Percentiles rank a stretch among this genome's conserved stretches.
Conservation (phyloP, 2,329 filamentous ascomycete genomes). For the Colletotrichum paranaense region DNA sequence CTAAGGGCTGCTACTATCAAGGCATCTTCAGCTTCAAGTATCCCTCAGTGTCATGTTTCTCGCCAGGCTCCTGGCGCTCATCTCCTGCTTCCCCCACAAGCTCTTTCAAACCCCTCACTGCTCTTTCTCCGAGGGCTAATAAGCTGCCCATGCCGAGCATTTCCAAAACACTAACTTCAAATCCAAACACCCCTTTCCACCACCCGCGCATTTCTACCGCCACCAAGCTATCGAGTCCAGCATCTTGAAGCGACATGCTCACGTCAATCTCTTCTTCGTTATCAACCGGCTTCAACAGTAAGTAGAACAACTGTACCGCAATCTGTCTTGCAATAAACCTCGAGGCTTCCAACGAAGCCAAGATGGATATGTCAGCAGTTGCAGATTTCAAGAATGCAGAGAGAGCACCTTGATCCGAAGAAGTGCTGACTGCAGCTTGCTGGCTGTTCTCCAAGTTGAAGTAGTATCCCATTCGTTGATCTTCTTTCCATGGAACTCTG, state of each 20-base stretch:
- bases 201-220: conserved; percentile 40
- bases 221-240: conserved; percentile 39
- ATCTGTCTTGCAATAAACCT: conserved; percentile 26
- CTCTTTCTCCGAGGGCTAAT: conserved; percentile 29
- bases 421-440: no score
- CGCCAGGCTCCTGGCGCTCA: not conserved
- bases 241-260: conserved; percentile 7
- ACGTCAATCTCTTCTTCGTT: conserved; percentile 25
- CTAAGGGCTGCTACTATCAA: not conserved
- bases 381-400: not conserved
- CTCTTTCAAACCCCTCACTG: not conserved
- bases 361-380: not conserved
- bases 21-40: conserved; percentile 28
- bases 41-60: conserved; percentile 10
- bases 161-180: conserved; percentile 36
- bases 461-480: conserved; percentile 40
- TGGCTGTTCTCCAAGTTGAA: conserved; percentile 24
- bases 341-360: not conserved
- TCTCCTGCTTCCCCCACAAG: not conserved
- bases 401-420: conserved; percentile 41
- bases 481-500: conserved; percentile 36
- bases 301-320: conserved; percentile 32
- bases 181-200: conserved; percentile 38
- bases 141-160: conserved; percentile 37
- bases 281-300: conserved; percentile 39